Conservation (phyloP, 129 eudicot species). For the Saposhnikovia divaricata region DNA sequence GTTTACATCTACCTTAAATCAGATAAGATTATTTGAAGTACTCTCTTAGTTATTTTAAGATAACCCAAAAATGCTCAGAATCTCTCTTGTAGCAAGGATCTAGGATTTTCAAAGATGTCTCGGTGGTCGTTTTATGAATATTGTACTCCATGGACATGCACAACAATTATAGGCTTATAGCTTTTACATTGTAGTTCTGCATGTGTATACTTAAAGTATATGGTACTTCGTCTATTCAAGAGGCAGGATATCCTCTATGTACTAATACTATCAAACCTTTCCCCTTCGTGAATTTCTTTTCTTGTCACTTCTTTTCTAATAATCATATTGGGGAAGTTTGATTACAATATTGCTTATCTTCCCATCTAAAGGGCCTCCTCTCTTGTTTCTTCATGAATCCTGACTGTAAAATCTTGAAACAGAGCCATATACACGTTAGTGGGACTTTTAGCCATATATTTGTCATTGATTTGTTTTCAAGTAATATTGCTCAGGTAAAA, state of each 20-base stretch:
- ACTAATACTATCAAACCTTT: background rate
- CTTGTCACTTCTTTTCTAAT: background rate
- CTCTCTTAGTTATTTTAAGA: too few species aligned
- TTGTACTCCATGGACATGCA: background rate
- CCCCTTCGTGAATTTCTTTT: background rate
- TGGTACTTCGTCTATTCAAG: background rate
- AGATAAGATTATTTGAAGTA: too few species aligned
- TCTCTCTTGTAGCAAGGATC: background rate
- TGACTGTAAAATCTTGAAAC: background rate
- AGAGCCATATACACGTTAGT: background rate
- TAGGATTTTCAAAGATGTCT: background rate
- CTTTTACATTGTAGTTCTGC: too few species aligned
- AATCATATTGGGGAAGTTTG: background rate
- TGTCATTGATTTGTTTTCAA: constrained; percentile 1
- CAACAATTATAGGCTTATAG: background rate
- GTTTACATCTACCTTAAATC: background rate
- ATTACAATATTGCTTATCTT: background rate
- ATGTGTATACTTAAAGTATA: too few species aligned
- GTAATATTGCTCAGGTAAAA: constrained; percentile 36
- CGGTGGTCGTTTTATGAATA: background rate
- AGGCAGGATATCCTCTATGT: background rate
- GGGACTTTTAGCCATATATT: background rate
- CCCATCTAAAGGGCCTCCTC: background rate
- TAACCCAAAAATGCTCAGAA: background rate
- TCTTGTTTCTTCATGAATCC: background rate